Base-by-base conservation (phyloP, 257 asterid species). In the Nyctanthes arbortristis region DNA sequence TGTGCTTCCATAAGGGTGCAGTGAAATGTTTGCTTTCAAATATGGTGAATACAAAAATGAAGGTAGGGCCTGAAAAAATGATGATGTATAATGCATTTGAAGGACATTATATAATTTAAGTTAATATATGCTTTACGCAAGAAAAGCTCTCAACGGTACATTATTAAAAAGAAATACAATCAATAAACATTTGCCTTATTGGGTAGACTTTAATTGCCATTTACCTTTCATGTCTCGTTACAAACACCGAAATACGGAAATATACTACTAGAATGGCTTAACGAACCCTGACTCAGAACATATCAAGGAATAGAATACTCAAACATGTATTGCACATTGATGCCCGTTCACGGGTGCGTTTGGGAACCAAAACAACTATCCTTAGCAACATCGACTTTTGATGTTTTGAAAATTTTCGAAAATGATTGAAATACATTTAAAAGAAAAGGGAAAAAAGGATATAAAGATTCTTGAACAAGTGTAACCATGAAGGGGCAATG, bases 111-210 rank as follows among this genome's bases (percentile, higher is more conserved):
- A n/a, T n/a, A 27, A 65, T 57, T 20, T 77, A 73, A 75, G 74
- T 43, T 56, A 56, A 66, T 47, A 39, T 67, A 72, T 74, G 75
- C 88, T 84, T 84, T 82, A 72, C 75, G 83, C 84, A 80, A 82
- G 69, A 63, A 45, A 80, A 76, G 63, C 70, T 55, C 61, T 74
- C 68, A 75, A 39, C 54, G 52, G 18, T 62, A 47, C 63, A 65
- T 63, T 37, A 72, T 66, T 49, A 76, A 34, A 32, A 63, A 52
- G 33, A 56, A 22, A 63, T 73, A 57, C 72, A 33, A 34, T 40
- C 70, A 32, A 59, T n/a, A 68, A 68, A 7, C 55, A 65, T 60
- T 37, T 54, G 36, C 35, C 10, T 59, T 52, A n/a, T n/a, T n/a
- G n/a, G n/a, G n/a, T n/a, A 69, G 36, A 52, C 67, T n/a, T 65